These are phyloP conservation scores for Scutellaria barbata DNA, from an alignment of 257 asterid species.

Conservation along the genomic window DNA sequence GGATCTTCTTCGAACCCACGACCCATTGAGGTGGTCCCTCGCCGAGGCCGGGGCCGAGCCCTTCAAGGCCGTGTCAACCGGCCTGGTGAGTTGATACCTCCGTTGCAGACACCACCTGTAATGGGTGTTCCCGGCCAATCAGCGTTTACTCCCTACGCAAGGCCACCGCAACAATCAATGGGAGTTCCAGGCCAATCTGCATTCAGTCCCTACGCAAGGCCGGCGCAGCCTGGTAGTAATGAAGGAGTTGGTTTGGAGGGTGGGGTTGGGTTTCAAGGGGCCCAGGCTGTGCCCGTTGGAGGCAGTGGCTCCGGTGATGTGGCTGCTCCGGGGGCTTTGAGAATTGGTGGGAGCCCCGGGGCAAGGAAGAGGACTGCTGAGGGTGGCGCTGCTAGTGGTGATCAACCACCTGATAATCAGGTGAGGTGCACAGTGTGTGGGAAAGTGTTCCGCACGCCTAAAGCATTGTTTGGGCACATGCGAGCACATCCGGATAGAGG, in stretches of 20 bases:
- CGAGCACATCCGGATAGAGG: constrained; percentile 43
- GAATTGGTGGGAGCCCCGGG: constrained; percentile 22
- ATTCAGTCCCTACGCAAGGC: constrained; percentile 23
- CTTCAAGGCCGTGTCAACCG: too few species aligned
- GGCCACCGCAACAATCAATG: neutral
- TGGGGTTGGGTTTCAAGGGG: neutral
- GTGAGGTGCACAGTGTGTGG: constrained; percentile 35
- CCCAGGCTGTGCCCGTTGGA: neutral
- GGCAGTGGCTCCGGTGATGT: neutral
- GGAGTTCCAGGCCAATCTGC: constrained; percentile 38
- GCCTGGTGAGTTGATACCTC: too few species aligned
- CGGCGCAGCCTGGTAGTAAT: neutral
- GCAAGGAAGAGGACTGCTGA: constrained; percentile 30
- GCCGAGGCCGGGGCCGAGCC: too few species aligned
- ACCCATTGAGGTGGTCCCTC: too few species aligned
- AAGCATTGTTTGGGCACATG: constrained; percentile 52
- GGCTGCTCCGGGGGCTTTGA: neutral
- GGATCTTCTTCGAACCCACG: too few species aligned
- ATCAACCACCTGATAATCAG: neutral
- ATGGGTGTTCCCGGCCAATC: too few species aligned
- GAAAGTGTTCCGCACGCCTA: neutral
- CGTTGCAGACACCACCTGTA: too few species aligned
- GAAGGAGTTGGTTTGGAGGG: neutral
- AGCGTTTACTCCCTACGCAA: too few species aligned
- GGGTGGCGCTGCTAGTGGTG: neutral